Evolutionary conservation across 2,329 filamentous ascomycete genomes (phyloP).

Genomic region (Fusarium lyarnte): DNA sequence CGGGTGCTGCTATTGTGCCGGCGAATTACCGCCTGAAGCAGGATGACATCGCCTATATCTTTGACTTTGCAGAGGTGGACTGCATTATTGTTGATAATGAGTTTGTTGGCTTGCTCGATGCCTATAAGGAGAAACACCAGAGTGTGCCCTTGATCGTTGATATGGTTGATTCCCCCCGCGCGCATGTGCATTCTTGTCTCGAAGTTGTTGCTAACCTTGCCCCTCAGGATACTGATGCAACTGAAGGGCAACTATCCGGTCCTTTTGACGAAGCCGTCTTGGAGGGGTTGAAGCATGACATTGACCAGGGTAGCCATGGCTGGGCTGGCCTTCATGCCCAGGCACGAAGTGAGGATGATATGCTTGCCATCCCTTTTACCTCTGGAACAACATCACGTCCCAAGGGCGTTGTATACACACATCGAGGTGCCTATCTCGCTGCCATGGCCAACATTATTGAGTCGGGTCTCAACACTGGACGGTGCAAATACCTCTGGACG

Average conservation of each 20-base stretch:
- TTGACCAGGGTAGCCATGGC: conserved; percentile 69
- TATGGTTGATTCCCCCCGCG: conserved; percentile 50
- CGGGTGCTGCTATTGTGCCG: conserved; percentile 79
- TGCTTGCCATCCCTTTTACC: conserved; percentile 91
- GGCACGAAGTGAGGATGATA: conserved; percentile 77
- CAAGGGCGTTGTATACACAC: conserved; percentile 93
- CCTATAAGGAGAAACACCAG: conserved; percentile 69
- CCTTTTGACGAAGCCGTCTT: conserved; percentile 85
- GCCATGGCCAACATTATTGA: conserved; percentile 88
- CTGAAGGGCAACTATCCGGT: conserved; percentile 76
- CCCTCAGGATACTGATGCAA: conserved; percentile 77
- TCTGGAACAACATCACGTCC: conserved; percentile 91
- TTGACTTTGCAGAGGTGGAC: conserved; percentile 87
- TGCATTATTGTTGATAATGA: conserved; percentile 88
- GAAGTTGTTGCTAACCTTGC: conserved; percentile 13
- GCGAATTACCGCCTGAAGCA: conserved; percentile 74
- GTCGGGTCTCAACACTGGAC: conserved; percentile 79
- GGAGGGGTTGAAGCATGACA: conserved; percentile 81
- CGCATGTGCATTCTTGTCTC: background rate
- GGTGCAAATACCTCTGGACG: conserved; percentile 90
- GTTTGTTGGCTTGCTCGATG: conserved; percentile 74
- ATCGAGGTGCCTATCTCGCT: conserved; percentile 87
- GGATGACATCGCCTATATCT: conserved; percentile 91
- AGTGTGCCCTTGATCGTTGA: conserved; percentile 80
- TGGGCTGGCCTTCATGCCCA: conserved; percentile 82